These are phyloP conservation scores for Eucalyptus pauciflora DNA, from an alignment of 345 rosid species.

Conservation along the genomic window DNA sequence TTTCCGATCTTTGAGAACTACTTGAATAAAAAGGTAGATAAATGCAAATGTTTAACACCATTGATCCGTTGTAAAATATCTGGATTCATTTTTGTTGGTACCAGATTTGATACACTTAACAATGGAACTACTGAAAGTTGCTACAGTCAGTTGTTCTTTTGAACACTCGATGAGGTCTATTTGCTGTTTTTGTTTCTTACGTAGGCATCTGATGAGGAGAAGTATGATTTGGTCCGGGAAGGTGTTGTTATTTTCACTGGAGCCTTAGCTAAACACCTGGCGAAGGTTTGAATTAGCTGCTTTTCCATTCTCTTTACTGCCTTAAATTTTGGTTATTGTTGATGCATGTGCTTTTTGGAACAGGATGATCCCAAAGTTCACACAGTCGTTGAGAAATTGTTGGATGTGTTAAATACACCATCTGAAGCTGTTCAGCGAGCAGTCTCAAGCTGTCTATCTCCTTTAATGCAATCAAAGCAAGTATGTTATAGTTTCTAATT, in stretches of 20 bases:
- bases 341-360: not conserved
- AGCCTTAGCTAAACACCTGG: constrained; percentile 88
- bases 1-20: constrained; percentile 97
- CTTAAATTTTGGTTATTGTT: not conserved
- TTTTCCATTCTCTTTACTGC: not conserved
- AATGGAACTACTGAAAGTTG: not conserved
- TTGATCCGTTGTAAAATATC: not conserved
- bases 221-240: constrained; percentile 93
- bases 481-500: constrained; percentile 23
- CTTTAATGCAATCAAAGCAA: constrained; percentile 69
- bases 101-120: not conserved
- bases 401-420: constrained; percentile 94
- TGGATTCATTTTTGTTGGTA: not conserved
- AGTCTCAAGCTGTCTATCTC: constrained; percentile 81
- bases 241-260: constrained; percentile 97
- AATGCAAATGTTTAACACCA: not conserved
- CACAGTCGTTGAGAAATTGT: constrained; percentile 80
- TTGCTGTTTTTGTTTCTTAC: not conserved
- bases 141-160: not conserved
- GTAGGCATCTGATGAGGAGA: constrained; percentile 88
- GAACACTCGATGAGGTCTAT: not conserved
- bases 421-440: constrained; percentile 99
- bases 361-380: constrained; percentile 99
- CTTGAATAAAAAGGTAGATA: constrained; percentile 72
- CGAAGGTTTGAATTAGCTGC: constrained; percentile 39